phyloP scores from a whole-genome alignment of 306 rosid genomes.

The Castanea sativa region DNA sequence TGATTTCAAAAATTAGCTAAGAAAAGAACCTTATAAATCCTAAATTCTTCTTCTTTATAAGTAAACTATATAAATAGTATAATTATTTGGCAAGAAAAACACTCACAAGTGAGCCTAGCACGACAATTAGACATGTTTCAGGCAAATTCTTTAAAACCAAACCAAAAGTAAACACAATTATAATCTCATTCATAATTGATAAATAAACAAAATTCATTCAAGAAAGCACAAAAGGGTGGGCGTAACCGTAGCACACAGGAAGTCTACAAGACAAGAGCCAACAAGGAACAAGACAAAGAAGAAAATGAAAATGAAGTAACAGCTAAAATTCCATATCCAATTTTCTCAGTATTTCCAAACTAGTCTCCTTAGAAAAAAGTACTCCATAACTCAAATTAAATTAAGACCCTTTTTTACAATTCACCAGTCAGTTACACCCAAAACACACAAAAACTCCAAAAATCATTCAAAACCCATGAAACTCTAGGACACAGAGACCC shows the following conservation, averaged over 20 bases:
- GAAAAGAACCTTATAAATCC: neutral
- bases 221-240: no score
- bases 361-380: constrained; percentile 8
- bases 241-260: no score
- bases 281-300: no score
- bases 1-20: neutral
- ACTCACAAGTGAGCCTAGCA: constrained; percentile 7
- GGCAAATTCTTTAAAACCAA: constrained; percentile 20
- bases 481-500: constrained; percentile 2
- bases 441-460: constrained; percentile 1
- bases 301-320: no score
- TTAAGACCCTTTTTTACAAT: constrained; percentile 13
- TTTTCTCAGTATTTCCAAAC: constrained; percentile 19
- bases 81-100: neutral
- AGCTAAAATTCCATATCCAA: neutral
- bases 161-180: constrained; percentile 6
- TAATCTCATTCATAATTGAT: neutral
- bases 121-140: constrained; percentile 12
- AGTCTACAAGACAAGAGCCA: no score
- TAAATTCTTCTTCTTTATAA: neutral
- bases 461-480: constrained; percentile 18
- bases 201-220: no score
- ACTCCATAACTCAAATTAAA: constrained; percentile 18
- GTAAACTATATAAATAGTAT: no score
- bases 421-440: constrained; percentile 28